These are phyloP conservation scores for Cystobasidiaceae sp. DNA, from an alignment of 1,284 basidiomycete species.

Conservation along the genomic window DNA sequence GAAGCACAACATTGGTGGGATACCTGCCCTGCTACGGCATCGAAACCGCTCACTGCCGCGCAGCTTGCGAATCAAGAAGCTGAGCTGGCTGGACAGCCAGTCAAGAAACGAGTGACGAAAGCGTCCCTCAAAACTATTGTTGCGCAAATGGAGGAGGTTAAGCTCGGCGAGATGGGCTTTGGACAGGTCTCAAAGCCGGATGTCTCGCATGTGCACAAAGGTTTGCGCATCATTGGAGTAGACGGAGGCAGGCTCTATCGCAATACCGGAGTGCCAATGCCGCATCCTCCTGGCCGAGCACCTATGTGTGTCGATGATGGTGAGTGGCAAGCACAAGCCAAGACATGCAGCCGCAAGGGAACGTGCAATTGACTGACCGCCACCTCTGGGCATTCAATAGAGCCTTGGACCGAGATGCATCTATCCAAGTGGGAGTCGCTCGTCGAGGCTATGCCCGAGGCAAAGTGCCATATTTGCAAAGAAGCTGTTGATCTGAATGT, in stretches of 20 bases:
- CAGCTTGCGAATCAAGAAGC: constrained; percentile 22
- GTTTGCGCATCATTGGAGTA: constrained; percentile 58
- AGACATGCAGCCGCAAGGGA: constrained; percentile 32
- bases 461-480: constrained; percentile 45
- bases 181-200: constrained; percentile 20
- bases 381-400: constrained; percentile 40
- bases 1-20: constrained; percentile 24
- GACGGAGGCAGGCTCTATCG: constrained; percentile 57
- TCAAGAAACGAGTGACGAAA: background rate
- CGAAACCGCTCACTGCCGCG: constrained; percentile 26
- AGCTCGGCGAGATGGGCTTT: constrained; percentile 27
- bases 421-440: constrained; percentile 55
- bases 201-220: constrained; percentile 23
- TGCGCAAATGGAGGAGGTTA: background rate
- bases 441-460: constrained; percentile 52
- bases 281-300: constrained; percentile 38
- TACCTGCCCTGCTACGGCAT: background rate
- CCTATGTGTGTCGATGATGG: constrained; percentile 65
- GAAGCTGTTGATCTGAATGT: background rate
- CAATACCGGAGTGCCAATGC: constrained; percentile 3
- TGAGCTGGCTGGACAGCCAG: background rate
- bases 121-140: background rate
- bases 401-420: constrained; percentile 56
- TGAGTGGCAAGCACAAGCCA: constrained; percentile 43
- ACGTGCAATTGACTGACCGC: background rate